These are phyloP conservation scores for Penicillium riverlandense DNA, from an alignment of 495 filamentous ascomycete species.

Conservation along the genomic window DNA sequence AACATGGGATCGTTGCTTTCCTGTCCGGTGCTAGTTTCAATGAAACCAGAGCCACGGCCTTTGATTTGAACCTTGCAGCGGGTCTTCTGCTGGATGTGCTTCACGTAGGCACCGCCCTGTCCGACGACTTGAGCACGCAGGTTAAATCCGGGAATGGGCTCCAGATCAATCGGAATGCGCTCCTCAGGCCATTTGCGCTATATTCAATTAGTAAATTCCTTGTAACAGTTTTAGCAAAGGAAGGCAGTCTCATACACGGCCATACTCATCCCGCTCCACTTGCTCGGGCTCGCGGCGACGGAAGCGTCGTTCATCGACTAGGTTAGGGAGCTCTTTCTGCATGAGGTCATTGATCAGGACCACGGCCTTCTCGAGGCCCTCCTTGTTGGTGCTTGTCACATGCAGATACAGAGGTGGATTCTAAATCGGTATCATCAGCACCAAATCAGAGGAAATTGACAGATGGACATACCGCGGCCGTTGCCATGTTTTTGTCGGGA, in stretches of 20 bases:
- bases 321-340: conserved; percentile 90
- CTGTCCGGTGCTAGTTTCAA: conserved; percentile 70
- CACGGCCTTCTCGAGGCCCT: conserved; percentile 83
- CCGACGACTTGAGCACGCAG: conserved; percentile 92
- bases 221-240: background rate
- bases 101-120: conserved; percentile 87
- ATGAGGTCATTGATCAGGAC: conserved; percentile 85
- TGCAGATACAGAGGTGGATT: conserved; percentile 92
- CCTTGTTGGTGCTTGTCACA: conserved; percentile 86
- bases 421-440: conserved; percentile 33
- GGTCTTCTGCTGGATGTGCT: conserved; percentile 94
- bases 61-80: conserved; percentile 96
- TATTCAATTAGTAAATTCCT: conserved; percentile 18
- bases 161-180: conserved; percentile 81
- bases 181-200: conserved; percentile 99
- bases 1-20: conserved; percentile 97
- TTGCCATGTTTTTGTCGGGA: conserved; percentile 96
- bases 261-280: conserved; percentile 92
- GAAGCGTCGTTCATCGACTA: conserved; percentile 93
- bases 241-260: conserved; percentile 55
- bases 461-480: conserved; percentile 63
- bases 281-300: conserved; percentile 78
- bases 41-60: conserved; percentile 90
- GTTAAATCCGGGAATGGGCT: conserved; percentile 93
- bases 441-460: background rate